Percentiles rank a stretch among this genome's conserved stretches.
Conservation (phyloP, 139 green algal species). For the Mesotaenium endlicherianum region DNA sequence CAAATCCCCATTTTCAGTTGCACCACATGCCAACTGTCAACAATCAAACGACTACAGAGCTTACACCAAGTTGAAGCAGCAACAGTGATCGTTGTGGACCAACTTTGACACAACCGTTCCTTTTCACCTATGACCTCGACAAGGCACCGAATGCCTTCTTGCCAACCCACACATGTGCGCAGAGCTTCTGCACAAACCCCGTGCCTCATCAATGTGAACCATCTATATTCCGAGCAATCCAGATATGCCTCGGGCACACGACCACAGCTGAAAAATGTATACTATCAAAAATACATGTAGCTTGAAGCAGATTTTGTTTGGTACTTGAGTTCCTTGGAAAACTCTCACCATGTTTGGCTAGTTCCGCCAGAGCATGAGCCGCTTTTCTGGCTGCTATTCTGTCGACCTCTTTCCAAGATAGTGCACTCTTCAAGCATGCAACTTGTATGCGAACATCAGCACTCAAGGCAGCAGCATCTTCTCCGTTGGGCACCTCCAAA, state of each 20-base stretch:
- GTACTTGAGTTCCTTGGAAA: background rate
- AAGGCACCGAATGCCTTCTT: too few relatives aligned
- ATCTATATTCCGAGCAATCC: background rate
- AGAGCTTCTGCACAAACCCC: background rate
- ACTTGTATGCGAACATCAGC: background rate
- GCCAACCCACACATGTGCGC: background rate
- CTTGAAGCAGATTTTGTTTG: background rate
- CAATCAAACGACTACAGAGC: too few relatives aligned
- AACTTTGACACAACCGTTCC: too few relatives aligned
- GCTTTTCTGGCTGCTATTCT: conserved; percentile 26
- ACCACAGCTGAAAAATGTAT: background rate
- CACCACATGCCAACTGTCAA: background rate
- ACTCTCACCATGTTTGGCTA: conserved; percentile 39
- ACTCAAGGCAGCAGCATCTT: background rate
- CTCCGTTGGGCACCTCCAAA: background rate
- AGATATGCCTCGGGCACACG: background rate
- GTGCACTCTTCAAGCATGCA: background rate
- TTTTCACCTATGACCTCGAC: too few relatives aligned
- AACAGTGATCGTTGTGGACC: too few relatives aligned
- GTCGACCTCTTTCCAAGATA: conserved; percentile 12
- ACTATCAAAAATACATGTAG: background rate
- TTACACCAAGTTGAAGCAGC: too few relatives aligned
- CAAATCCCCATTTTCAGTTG: background rate
- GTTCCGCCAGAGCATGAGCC: conserved; percentile 40
- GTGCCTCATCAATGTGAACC: background rate